Evolutionary conservation across 2,329 filamentous ascomycete species (phyloP), one percentile per base, ranked within the genome.

Genomic region (Trichoderma koningii): DNA sequence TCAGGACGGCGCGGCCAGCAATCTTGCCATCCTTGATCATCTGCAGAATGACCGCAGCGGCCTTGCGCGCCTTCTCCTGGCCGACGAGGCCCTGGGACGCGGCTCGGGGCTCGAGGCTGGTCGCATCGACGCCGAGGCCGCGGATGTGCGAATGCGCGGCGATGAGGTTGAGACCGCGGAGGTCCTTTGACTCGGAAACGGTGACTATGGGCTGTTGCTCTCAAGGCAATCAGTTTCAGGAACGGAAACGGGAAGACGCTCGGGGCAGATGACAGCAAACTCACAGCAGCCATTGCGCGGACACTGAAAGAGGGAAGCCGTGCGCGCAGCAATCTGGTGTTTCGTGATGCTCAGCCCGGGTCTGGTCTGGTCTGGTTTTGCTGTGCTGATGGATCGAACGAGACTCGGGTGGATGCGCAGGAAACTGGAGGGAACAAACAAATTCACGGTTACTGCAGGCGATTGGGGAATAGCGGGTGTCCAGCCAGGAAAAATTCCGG

Each of bases 11-110:
- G 73, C 94, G 88, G 61, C 95, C 95, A 66, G 95, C 95, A 80
- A 99, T 98, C 83, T 97, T 98, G 74, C 94, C 94, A 75, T 97
- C 93, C 81, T 96, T 97, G 73, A 96, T 96, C 95, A 99, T 99
- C 82, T 97, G 93, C 67, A 99, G 81, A 72, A 99, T 96, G 55
- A 99, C 90, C 1, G 94, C 95, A 3, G 95, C 95, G 10, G 95
- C 95, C 79, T 97, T 98, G 67, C 95, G 89, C 64, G 95, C 95
- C 82, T 97, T 97, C 74, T 96, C 89, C 80, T 99, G 95, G 52
- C 95, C 95, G 9, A 99, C 94, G 5, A 99, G 87, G 42, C 95
- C 95, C 77, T 99, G 95, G 15, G 94, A 96, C 55, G 90, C 85
- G 30, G 86, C 79, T 66, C 94, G 88, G 21, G 95, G 93, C 74